Base-by-base conservation (phyloP, 1,139 yeast species). In the Yamadazyma friedrichii region DNA sequence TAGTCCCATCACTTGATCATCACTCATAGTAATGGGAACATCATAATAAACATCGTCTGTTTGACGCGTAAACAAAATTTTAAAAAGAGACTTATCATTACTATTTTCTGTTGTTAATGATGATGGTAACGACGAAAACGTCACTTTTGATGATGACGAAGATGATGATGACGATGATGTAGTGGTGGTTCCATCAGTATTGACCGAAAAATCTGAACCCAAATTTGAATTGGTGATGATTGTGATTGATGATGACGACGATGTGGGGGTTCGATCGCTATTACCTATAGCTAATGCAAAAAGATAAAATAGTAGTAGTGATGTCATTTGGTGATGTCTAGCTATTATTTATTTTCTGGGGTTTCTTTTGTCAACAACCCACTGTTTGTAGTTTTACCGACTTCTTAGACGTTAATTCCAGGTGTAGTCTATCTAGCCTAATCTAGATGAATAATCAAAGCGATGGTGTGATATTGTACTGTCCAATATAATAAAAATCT, bases 21-120 rank as follows among this genome's bases (percentile, higher is more conserved):
- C 46, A 20, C 24, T 5, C 6, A 49, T 10, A 2, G 45, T 39
- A 3, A 47, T 48, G 0, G 51, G 50, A 15, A 40, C 36, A 45
- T 58, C 57, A 38, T 52, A 58, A 37, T 50, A 58, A 15, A 22
- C 49, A 12, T 38, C 47, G 0, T 43, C 26, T 3, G 46, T 46
- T 3, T 40, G 45, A 6, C 15, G 12, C 2, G 64, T 58, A 36
- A 61, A 55, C 13, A 58, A 31, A 20, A 58, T 34, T 43, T 58
- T 58, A 38, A 57, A 52, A 2, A 60, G 27, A 6, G 36, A 31
- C 12, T 40, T 39, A 37, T 59, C 64, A 6, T 38, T 40, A 9
- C 33, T 25, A 35, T 48, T 45, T 47, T 59, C 64, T 3, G 50
- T 44, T n/a, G 54, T 47, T 12, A 42, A 33, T 2, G 53, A 36